Evolutionary conservation across 1,284 basidiomycete genomes (phyloP).

Genomic region (Ceratobasidium sp.): DNA sequence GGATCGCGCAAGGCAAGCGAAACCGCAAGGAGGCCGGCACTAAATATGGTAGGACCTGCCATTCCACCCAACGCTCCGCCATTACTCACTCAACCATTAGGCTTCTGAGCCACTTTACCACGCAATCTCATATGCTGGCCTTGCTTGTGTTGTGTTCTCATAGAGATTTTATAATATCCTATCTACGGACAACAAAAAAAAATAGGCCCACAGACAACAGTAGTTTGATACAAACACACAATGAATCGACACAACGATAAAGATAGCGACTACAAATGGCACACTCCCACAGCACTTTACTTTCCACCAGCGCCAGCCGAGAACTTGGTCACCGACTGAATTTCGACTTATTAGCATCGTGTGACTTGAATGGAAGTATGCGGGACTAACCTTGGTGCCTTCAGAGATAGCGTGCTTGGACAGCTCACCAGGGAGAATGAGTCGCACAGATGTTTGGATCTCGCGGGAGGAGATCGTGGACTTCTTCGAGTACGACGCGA

Average conservation of each 20-base stretch:
- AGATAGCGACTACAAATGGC: slow-evolving; percentile 44
- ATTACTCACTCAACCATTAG: slow-evolving; percentile 7
- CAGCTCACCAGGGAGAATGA: slow-evolving; percentile 78
- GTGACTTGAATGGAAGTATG: background rate
- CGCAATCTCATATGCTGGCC: background rate
- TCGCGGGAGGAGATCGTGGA: slow-evolving; percentile 79
- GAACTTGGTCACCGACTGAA: slow-evolving; percentile 64
- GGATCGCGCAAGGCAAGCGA: slow-evolving; percentile 77
- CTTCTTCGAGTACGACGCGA: slow-evolving; percentile 78
- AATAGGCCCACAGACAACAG: slow-evolving; percentile 37
- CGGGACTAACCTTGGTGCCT: slow-evolving; percentile 66
- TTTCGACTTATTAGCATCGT: background rate
- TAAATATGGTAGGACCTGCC: slow-evolving; percentile 68
- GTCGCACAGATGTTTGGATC: slow-evolving; percentile 77
- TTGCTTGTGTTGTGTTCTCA: background rate
- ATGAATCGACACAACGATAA: slow-evolving; percentile 43
- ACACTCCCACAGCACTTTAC: slow-evolving; percentile 40
- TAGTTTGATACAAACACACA: slow-evolving; percentile 43
- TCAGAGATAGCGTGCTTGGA: slow-evolving; percentile 88
- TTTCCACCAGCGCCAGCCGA: slow-evolving; percentile 53
- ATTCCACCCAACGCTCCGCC: background rate
- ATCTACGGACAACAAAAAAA: slow-evolving; percentile 34
- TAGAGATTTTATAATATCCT: slow-evolving; percentile 20
- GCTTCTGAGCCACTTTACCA: slow-evolving; percentile 8
- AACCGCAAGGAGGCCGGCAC: slow-evolving; percentile 87